Evolutionary conservation across 2,329 filamentous ascomycete species (phyloP).

Genomic region (Pyricularia grisea): DNA sequence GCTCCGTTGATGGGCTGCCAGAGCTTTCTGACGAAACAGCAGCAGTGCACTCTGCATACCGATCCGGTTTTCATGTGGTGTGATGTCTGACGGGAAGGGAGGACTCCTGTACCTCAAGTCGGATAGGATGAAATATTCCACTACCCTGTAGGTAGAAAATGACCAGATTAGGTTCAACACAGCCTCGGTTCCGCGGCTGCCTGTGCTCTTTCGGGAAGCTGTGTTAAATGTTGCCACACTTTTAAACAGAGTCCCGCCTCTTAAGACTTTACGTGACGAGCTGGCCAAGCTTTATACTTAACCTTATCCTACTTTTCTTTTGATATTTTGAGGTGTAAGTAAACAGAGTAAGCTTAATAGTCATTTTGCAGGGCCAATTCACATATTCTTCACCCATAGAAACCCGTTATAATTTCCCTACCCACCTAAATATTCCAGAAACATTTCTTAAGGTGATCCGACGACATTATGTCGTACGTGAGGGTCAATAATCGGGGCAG

Average conservation of each 20-base stretch:
- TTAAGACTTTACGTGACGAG: not conserved
- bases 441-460: not conserved
- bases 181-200: not conserved
- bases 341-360: not conserved
- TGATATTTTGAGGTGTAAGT: not conserved
- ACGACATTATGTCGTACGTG: not conserved
- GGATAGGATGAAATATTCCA: not conserved
- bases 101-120: not conserved
- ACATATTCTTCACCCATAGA: not conserved
- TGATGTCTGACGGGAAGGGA: not conserved
- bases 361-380: not conserved
- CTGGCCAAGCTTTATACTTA: not conserved
- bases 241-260: not conserved
- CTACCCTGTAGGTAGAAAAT: not conserved
- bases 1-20: not conserved
- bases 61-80: not conserved
- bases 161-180: not conserved
- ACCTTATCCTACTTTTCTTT: not conserved
- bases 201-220: not conserved
- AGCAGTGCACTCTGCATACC: not conserved
- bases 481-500: not conserved
- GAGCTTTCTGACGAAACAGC: not conserved
- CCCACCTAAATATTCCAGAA: not conserved
- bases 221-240: not conserved
- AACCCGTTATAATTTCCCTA: not conserved